These are phyloP conservation scores for Pisolithus tinctorius DNA, from an alignment of 768 basidiomycete genomes.

Conservation along the genomic window DNA sequence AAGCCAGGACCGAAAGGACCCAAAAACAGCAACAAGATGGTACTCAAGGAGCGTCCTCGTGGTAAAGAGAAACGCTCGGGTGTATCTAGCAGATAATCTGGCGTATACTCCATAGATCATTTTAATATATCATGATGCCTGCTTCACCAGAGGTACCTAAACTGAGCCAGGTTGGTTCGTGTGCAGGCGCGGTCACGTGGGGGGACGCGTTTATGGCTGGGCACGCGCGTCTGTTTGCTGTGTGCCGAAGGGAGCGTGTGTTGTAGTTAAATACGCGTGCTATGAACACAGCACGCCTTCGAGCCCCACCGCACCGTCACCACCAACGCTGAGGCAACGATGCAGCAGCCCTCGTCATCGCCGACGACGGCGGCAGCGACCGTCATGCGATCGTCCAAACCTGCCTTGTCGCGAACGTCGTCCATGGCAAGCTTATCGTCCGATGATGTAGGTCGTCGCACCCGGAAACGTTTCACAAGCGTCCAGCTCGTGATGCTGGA, in stretches of 20 bases:
- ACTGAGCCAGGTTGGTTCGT: not conserved
- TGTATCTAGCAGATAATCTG: not conserved
- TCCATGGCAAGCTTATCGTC: conserved; percentile 53
- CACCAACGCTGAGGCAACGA: not conserved
- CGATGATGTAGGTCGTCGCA: conserved; percentile 46
- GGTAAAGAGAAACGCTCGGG: conserved; percentile 46
- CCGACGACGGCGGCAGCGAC: conserved; percentile 4
- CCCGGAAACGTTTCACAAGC: conserved; percentile 64
- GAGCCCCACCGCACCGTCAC: not conserved
- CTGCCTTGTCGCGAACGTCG: conserved; percentile 44
- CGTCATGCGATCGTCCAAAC: conserved; percentile 10
- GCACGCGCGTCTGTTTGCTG: conserved; percentile 25
- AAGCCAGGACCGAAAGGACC: conserved; percentile 89
- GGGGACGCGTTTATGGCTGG: conserved; percentile 13
- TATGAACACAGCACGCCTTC: not conserved
- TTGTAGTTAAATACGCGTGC: conserved; percentile 19
- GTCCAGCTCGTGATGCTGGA: conserved; percentile 67
- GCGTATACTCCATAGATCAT: no score
- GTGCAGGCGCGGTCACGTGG: conserved; percentile 24
- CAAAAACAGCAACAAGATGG: conserved; percentile 86
- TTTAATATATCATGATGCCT: no score
- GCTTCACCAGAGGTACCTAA: no score
- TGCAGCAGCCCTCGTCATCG: conserved; percentile 1
- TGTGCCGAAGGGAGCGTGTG: not conserved
- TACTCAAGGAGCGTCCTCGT: conserved; percentile 77